A percentile compares a stretch with the other conserved stretches of the same genome.
Conservation (phyloP, 345 rosid genomes). For the Lumnitzera racemosa region DNA sequence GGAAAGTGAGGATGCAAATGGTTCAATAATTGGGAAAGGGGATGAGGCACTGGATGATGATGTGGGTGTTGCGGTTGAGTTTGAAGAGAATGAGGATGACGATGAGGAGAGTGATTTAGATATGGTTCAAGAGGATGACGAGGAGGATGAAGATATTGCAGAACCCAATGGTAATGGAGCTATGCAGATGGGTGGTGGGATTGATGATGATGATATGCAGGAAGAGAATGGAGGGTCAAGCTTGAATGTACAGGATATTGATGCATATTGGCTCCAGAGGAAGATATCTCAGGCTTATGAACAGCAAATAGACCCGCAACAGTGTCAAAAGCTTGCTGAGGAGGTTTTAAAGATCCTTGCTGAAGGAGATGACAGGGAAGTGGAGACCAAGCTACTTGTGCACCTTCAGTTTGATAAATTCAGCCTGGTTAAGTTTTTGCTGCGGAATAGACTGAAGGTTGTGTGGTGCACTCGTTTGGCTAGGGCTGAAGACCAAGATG, state of each 20-base stretch:
- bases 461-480: conserved; percentile 95
- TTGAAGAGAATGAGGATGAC: conserved; percentile 82
- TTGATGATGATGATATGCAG: conserved; percentile 58
- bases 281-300: conserved; percentile 83
- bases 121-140: conserved; percentile 79
- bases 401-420: conserved; percentile 64
- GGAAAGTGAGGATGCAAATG: conserved; percentile 50
- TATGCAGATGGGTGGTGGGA: conserved; percentile 84
- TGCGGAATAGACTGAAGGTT: conserved; percentile 66
- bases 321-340: conserved; percentile 85
- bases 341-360: conserved; percentile 85
- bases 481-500: conserved; percentile 87
- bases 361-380: conserved; percentile 80
- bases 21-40: conserved; percentile 36
- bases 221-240: conserved; percentile 61
- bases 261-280: conserved; percentile 97
- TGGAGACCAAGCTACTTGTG: conserved; percentile 56
- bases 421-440: conserved; percentile 63
- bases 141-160: conserved; percentile 58
- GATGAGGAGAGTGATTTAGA: conserved; percentile 90
- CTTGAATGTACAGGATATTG: conserved; percentile 88
- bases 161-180: conserved; percentile 51
- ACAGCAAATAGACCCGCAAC: conserved; percentile 84
- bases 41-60: conserved; percentile 82
- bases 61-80: conserved; percentile 87